phyloP scores from a whole-genome alignment of 192 early-diverging fungal species.

The Entomortierella parvispora region DNA sequence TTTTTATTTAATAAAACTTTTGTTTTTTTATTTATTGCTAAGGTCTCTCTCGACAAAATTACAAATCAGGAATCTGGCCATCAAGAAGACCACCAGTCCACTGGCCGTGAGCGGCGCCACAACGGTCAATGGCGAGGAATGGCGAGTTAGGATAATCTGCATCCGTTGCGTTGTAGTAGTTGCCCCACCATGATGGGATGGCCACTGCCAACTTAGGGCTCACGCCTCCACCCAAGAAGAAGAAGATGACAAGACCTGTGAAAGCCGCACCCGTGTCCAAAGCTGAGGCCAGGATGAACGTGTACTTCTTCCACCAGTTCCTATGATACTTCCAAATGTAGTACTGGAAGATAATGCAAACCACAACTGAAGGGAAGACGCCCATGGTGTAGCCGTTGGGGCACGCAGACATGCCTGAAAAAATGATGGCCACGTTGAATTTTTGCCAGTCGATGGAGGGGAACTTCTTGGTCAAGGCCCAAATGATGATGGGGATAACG shows the following conservation, averaged over 20 bases:
- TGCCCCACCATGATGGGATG: constrained; percentile 18
- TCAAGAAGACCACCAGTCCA: background rate
- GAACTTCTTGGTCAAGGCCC: constrained; percentile 59
- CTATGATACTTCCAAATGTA: constrained; percentile 58
- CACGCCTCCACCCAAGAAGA: constrained; percentile 61
- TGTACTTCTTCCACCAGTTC: constrained; percentile 70
- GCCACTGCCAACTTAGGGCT: constrained; percentile 1
- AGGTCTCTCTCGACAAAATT: too few species aligned
- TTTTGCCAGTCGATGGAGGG: constrained; percentile 51
- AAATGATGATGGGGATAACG: constrained; percentile 64
- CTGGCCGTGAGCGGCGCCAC: background rate
- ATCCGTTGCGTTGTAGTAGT: constrained; percentile 5
- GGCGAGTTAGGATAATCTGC: background rate
- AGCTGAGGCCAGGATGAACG: constrained; percentile 72
- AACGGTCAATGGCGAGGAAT: constrained; percentile 3
- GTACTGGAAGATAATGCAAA: constrained; percentile 61
- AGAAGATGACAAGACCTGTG: constrained; percentile 55
- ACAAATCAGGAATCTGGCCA: too few species aligned
- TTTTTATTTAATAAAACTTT: too few species aligned
- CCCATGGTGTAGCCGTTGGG: constrained; percentile 57
- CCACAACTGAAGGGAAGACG: constrained; percentile 1
- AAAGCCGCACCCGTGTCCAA: constrained; percentile 67
- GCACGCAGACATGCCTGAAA: constrained; percentile 54
- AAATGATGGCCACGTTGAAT: constrained; percentile 62
- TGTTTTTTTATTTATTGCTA: too few species aligned